These are phyloP conservation scores for Pythium monospermum DNA, from an alignment of 352 stramenopile genomes.

Conservation along the genomic window DNA sequence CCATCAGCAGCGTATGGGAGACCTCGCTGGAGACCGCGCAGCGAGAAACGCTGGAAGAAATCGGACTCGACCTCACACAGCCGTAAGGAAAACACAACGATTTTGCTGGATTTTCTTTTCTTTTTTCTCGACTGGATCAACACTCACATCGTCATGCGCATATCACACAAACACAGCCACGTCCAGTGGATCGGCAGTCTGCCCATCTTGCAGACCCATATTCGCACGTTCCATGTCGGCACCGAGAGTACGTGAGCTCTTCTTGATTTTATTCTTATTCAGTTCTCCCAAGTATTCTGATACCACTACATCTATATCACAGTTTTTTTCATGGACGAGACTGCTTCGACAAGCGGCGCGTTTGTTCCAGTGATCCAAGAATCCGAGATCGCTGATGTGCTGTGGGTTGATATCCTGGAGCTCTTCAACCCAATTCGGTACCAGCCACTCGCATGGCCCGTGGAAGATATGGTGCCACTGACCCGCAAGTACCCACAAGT, in stretches of 20 bases:
- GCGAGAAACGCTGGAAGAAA: constrained; percentile 79
- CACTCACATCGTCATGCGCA: constrained; percentile 2
- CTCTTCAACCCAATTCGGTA: constrained; percentile 58
- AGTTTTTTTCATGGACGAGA: constrained; percentile 75
- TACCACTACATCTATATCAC: neutral
- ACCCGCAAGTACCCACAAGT: constrained; percentile 30
- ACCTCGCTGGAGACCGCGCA: constrained; percentile 59
- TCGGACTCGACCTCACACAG: constrained; percentile 61
- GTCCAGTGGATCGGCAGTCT: constrained; percentile 67
- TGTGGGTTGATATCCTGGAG: constrained; percentile 81
- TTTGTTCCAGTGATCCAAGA: constrained; percentile 53
- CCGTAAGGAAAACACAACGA: too few relatives aligned
- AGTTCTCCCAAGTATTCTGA: neutral
- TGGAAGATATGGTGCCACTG: constrained; percentile 50
- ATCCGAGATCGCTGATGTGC: constrained; percentile 67
- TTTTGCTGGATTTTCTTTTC: constrained; percentile 5
- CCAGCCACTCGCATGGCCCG: constrained; percentile 46
- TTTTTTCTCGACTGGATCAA: neutral
- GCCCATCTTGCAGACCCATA: constrained; percentile 49
- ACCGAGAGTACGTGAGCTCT: constrained; percentile 40
- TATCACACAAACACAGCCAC: constrained; percentile 31
- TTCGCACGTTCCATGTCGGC: constrained; percentile 60
- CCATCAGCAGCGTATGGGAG: constrained; percentile 41
- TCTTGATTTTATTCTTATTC: neutral
- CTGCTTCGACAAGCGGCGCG: constrained; percentile 37